Conservation (phyloP, 192 early-diverging fungal genomes). For the Dissophora ornata region DNA sequence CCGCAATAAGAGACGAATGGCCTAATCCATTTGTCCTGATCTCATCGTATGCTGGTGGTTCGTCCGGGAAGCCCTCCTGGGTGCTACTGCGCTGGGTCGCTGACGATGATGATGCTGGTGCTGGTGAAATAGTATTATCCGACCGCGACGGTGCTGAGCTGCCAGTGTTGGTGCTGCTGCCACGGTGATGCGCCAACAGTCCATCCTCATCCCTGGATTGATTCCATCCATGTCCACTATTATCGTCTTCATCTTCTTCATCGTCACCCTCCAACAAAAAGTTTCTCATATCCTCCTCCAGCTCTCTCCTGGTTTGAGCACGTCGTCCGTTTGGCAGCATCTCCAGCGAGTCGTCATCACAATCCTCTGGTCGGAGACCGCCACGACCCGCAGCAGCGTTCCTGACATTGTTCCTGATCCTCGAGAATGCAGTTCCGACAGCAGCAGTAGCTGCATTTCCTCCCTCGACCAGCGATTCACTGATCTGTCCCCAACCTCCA, state of each 20-base stretch:
- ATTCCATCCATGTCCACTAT: constrained; percentile 14
- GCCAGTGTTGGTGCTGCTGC: constrained; percentile 11
- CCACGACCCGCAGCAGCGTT: constrained; percentile 20
- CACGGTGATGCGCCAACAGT: constrained; percentile 28
- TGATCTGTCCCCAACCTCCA: constrained; percentile 52
- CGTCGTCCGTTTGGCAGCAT: constrained; percentile 52
- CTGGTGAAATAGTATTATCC: constrained; percentile 4
- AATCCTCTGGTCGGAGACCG: constrained; percentile 22
- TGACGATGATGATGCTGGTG: not conserved
- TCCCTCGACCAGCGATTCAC: constrained; percentile 44
- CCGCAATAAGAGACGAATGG: constrained; percentile 19
- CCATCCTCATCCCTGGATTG: constrained; percentile 44
- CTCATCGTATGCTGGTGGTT: constrained; percentile 48
- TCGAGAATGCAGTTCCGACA: constrained; percentile 46
- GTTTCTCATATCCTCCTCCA: constrained; percentile 51
- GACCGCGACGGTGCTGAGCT: constrained; percentile 3
- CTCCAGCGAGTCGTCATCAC: constrained; percentile 42
- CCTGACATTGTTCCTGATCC: constrained; percentile 48
- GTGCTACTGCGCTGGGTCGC: not conserved
- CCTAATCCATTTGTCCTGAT: constrained; percentile 23
- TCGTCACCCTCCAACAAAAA: constrained; percentile 50
- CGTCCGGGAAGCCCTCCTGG: constrained; percentile 28
- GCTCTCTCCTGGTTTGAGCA: constrained; percentile 36
- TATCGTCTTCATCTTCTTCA: constrained; percentile 37
- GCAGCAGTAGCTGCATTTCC: constrained; percentile 49